A percentile compares a stretch with the other conserved stretches of the same genome.
These are phyloP conservation scores for Odonthalia washingtoniensis DNA, from an alignment of 31 red algal species.

Conservation along the genomic window DNA sequence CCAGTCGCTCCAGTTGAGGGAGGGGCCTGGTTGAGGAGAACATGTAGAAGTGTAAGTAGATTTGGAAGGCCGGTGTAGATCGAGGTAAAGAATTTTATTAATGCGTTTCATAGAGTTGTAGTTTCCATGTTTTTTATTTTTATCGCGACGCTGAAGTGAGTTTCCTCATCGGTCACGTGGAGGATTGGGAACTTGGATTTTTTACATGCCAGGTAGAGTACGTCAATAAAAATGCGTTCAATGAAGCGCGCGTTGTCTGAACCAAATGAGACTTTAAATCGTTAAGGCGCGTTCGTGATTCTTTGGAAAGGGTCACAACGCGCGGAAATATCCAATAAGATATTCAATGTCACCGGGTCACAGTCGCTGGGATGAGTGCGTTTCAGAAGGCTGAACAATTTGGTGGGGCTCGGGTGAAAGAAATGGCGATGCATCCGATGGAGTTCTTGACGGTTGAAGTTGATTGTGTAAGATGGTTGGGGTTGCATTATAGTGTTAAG, in stretches of 20 bases:
- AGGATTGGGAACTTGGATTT: conserved; percentile 3
- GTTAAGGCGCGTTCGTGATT: background rate
- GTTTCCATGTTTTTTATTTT: background rate
- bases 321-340: conserved; percentile 1
- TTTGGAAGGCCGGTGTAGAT: conserved; percentile 19
- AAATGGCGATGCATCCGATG: too few relatives aligned
- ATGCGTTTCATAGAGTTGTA: background rate
- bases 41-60: too few relatives aligned
- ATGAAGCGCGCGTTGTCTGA: conserved; percentile 21
- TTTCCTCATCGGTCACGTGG: conserved; percentile 6
- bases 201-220: conserved; percentile 24
- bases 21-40: too few relatives aligned
- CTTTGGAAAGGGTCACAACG: conserved; percentile 35
- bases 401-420: conserved; percentile 20
- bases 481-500: conserved; percentile 9
- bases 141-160: background rate
- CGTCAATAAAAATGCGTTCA: conserved; percentile 29
- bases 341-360: conserved; percentile 14
- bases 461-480: too few relatives aligned
- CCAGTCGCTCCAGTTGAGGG: too few relatives aligned
- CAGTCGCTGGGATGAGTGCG: background rate
- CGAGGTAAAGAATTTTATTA: background rate
- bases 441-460: too few relatives aligned
- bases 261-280: conserved; percentile 22
- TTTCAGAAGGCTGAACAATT: conserved; percentile 28